These are phyloP conservation scores for Cucumis sativus DNA, from an alignment of 306 rosid species.

Conservation along the genomic window Cucumber_9930_V3 NC_026658.2:9635001-9635500, in stretches of 20 bases:
- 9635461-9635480: neutral
- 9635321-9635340: constrained; percentile 92
- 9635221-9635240: neutral
- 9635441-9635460: neutral
- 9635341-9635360: constrained; percentile 78
- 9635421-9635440: neutral
- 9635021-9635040: too few species aligned
- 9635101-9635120: too few species aligned
- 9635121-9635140: neutral
- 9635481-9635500: neutral
- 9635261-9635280: neutral
- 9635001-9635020: too few species aligned
- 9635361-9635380: constrained; percentile 82
- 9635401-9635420: constrained; percentile 97
- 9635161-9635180: neutral
- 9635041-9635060: neutral
- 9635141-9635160: neutral
- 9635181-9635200: neutral
- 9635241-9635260: neutral
- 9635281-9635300: neutral
- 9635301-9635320: constrained; percentile 52
- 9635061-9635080: neutral
- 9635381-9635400: constrained; percentile 84
- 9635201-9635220: neutral
- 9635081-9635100: neutral